phyloP scores from a whole-genome alignment of 2,329 filamentous ascomycete genomes.

The Aschersonia sp. region DNA sequence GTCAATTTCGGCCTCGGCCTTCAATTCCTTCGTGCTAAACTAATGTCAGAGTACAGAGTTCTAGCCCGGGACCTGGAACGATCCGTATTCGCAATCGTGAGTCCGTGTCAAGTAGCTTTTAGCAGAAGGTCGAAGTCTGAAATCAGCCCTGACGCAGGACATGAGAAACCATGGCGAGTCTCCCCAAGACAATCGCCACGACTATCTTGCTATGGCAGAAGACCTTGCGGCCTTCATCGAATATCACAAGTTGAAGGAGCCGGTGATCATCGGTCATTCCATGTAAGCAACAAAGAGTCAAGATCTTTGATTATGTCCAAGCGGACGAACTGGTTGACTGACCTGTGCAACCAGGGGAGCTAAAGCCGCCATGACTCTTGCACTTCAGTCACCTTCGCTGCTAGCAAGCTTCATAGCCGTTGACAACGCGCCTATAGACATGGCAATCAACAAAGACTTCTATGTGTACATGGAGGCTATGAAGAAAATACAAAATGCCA shows the following conservation, averaged over 20 bases:
- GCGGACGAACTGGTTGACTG: no score
- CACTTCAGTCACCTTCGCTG: slow-evolving; percentile 52
- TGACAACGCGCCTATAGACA: slow-evolving; percentile 84
- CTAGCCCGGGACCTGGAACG: slow-evolving; percentile 69
- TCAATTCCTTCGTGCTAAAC: neutral
- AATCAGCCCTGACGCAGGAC: slow-evolving; percentile 40
- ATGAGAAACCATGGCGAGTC: slow-evolving; percentile 89
- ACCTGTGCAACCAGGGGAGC: slow-evolving; percentile 49
- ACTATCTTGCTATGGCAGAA: slow-evolving; percentile 69
- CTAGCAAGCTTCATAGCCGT: slow-evolving; percentile 65
- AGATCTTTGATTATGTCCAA: neutral
- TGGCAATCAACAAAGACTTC: slow-evolving; percentile 60
- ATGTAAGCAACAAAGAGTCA: slow-evolving; percentile 42
- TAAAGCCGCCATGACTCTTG: slow-evolving; percentile 81
- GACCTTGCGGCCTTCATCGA: slow-evolving; percentile 70
- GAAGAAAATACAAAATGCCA: slow-evolving; percentile 59
- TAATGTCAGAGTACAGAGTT: slow-evolving; percentile 33
- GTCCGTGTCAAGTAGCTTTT: slow-evolving; percentile 9
- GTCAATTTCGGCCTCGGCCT: slow-evolving; percentile 14
- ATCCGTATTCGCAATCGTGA: slow-evolving; percentile 67
- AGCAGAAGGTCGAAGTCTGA: neutral
- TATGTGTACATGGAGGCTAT: slow-evolving; percentile 71
- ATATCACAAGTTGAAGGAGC: slow-evolving; percentile 51
- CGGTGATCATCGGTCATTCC: slow-evolving; percentile 80
- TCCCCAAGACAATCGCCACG: slow-evolving; percentile 59